Evolutionary conservation across 106 monocot genomes (phyloP).

Genomic region (Allium sativum): DNA sequence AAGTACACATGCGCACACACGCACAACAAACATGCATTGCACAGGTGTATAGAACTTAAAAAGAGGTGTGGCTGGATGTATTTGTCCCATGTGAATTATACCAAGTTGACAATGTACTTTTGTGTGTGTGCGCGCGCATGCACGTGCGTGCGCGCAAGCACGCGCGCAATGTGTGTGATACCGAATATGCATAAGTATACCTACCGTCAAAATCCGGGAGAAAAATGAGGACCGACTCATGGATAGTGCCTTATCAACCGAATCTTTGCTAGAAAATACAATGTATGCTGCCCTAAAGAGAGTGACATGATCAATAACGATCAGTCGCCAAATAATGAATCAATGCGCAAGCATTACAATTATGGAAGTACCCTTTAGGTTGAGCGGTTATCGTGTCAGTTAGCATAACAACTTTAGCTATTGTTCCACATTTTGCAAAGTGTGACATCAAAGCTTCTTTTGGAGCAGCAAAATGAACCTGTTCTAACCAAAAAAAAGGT

Average conservation of each 20-base stretch:
- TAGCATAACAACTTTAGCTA: slow-evolving; percentile 46
- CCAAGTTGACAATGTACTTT: too few relatives aligned
- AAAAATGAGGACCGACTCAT: slow-evolving; percentile 66
- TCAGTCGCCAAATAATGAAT: neutral
- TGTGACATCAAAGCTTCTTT: slow-evolving; percentile 64
- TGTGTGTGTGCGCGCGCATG: too few relatives aligned
- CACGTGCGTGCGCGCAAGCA: too few relatives aligned
- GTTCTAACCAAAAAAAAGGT: slow-evolving; percentile 1
- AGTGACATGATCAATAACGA: neutral
- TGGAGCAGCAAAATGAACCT: slow-evolving; percentile 87
- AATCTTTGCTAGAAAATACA: slow-evolving; percentile 60
- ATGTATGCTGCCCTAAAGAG: slow-evolving; percentile 52
- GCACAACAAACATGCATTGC: too few relatives aligned
- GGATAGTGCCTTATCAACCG: slow-evolving; percentile 56
- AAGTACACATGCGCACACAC: too few relatives aligned
- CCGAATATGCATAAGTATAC: neutral
- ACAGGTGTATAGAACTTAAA: too few relatives aligned
- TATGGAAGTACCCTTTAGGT: slow-evolving; percentile 62
- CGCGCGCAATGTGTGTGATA: too few relatives aligned
- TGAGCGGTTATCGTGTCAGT: slow-evolving; percentile 54
- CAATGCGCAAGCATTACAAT: slow-evolving; percentile 5
- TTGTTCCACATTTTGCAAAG: slow-evolving; percentile 54
- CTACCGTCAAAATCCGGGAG: slow-evolving; percentile 64
- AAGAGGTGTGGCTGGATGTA: too few relatives aligned
- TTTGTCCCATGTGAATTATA: too few relatives aligned